These are phyloP conservation scores for Russula abietina DNA, from an alignment of 768 basidiomycete genomes.

Conservation along the genomic window DNA sequence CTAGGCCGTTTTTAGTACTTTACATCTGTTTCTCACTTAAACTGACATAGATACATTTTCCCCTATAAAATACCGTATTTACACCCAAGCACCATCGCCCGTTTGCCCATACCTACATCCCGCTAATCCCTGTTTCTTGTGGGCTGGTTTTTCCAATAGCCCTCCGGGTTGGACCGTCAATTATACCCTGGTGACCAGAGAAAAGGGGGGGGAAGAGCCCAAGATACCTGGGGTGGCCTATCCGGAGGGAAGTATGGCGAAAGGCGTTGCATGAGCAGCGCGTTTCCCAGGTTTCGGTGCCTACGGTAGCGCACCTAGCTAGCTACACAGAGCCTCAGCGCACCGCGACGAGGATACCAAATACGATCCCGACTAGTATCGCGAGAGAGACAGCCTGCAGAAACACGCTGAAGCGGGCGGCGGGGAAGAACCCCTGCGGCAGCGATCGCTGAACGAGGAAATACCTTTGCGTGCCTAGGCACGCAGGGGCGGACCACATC, in stretches of 20 bases:
- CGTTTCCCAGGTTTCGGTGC: not conserved
- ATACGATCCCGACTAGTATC: conserved; percentile 33
- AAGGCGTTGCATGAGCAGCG: not conserved
- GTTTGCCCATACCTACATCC: too few species aligned
- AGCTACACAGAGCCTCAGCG: not conserved
- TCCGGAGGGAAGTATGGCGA: too few species aligned
- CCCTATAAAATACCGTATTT: too few species aligned
- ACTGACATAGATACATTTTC: too few species aligned
- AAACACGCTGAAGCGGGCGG: conserved; percentile 34
- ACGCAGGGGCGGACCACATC: not conserved
- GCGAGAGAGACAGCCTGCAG: conserved; percentile 32
- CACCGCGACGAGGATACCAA: conserved; percentile 34
- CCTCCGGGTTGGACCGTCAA: too few species aligned
- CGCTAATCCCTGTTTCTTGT: too few species aligned
- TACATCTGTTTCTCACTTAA: too few species aligned
- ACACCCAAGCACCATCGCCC: too few species aligned
- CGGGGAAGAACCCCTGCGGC: conserved; percentile 37
- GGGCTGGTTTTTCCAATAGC: too few species aligned
- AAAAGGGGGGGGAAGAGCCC: too few species aligned
- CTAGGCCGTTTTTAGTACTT: too few species aligned
- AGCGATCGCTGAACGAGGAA: conserved; percentile 38
- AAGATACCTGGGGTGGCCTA: not conserved
- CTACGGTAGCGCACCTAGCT: not conserved
- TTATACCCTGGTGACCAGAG: too few species aligned
- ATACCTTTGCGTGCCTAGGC: conserved; percentile 35